Evolutionary conservation across 73 alveolate species (phyloP), one percentile per base, ranked within the genome.

Genomic region (Breviolum minutum): DNA sequence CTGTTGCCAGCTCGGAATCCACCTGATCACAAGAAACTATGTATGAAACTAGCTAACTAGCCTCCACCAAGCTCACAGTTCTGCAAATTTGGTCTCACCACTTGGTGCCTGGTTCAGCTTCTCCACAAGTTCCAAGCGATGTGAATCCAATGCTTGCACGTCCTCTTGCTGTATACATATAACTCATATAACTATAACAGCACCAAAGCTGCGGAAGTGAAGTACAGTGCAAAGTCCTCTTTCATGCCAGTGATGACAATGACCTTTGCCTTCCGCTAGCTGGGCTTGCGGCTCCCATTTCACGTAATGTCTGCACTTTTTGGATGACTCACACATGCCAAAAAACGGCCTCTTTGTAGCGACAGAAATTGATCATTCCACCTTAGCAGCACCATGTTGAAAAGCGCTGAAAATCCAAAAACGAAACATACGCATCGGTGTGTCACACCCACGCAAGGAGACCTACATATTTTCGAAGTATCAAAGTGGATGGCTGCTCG

Each of bases 311-410:
- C 63, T 20, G 48, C 27, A 27, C 63, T 27, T 9, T 9, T 77
- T 22, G 30, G 10, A 8, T n/a, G 63, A 16, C 26, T 63, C 26
- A 77, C 26, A 22, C 63, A 77, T 40, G 70, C 54, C 54, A 40
- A 40, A 40, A 40, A 40, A 16, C 69, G 0, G 92, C 96, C 96
- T 90, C 96, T 19, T 90, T 90, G 87, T 90, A 90, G 40, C 96
- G 96, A 64, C 96, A 90, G 87, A 90, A 90, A 63, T 90, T 90
- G 87, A 90, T 90, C 96, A 90, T 90, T 61, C 96, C 96, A 24
- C 96, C 96, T 90, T 8, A 64, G 95, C 29, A 10, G 88, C 88
- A 8, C 10, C 7, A 80, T 13, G 29, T 6, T 12, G 29, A 80
- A 80, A 40, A 11, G 77, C 77, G 6, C n/a, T 68, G 8, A 22